Conservation (phyloP, 2,329 filamentous ascomycete genomes). For the Metarhizium humberi region DNA sequence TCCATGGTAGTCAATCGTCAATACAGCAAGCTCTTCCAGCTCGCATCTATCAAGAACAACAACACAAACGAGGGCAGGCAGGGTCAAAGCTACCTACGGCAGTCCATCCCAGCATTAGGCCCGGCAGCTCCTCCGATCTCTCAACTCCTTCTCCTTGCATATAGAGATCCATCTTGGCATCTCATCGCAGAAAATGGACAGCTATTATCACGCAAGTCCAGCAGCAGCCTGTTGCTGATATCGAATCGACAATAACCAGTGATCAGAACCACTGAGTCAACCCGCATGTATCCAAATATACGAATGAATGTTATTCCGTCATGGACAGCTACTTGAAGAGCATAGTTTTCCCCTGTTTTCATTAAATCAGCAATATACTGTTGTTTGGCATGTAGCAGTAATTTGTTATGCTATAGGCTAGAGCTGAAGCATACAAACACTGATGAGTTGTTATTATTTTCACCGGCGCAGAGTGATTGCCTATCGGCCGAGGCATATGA, state of each 20-base stretch:
- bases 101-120: background rate
- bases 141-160: background rate
- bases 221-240: background rate
- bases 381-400: background rate
- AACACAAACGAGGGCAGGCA: background rate
- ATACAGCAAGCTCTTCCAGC: background rate
- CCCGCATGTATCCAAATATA: background rate
- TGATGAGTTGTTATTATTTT: background rate
- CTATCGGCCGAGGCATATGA: background rate
- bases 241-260: background rate
- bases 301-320: background rate
- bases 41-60: background rate
- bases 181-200: background rate
- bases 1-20: background rate
- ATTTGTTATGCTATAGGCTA: background rate
- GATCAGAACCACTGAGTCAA: background rate
- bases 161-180: background rate
- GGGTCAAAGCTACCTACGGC: background rate
- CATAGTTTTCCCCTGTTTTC: background rate
- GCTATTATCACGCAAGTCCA: background rate
- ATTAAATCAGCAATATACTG: background rate
- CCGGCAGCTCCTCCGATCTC: no score
- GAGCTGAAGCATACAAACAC: background rate
- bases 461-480: background rate
- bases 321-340: background rate